A percentile compares a stretch with the other conserved stretches of the same genome.
Evolutionary conservation across 2,329 filamentous ascomycete species (phyloP).

Genomic region (Cladosporium sp.): DNA sequence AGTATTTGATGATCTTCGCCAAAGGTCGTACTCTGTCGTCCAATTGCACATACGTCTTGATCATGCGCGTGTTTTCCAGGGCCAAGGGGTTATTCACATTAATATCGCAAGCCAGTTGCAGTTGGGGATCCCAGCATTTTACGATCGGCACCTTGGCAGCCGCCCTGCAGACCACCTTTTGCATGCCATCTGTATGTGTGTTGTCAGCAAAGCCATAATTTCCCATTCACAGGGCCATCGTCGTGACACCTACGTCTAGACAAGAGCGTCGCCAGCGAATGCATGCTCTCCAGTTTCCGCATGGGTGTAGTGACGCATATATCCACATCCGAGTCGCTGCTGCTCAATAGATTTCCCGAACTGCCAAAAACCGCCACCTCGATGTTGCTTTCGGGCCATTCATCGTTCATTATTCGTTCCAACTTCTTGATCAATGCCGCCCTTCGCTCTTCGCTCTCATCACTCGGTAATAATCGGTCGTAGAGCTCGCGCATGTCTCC

Average conservation of each 20-base stretch:
- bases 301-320: slow-evolving; percentile 94
- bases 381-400: slow-evolving; percentile 90
- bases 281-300: slow-evolving; percentile 84
- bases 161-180: slow-evolving; percentile 90
- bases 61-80: slow-evolving; percentile 95
- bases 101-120: slow-evolving; percentile 89
- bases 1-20: slow-evolving; percentile 97
- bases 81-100: slow-evolving; percentile 98
- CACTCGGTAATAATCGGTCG: slow-evolving; percentile 75
- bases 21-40: slow-evolving; percentile 86
- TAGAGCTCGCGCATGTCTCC: slow-evolving; percentile 84
- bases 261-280: slow-evolving; percentile 81
- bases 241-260: slow-evolving; percentile 66
- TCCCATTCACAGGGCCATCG: neutral
- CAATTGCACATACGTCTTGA: slow-evolving; percentile 91
- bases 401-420: slow-evolving; percentile 78
- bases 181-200: slow-evolving; percentile 77
- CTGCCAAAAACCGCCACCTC: slow-evolving; percentile 95
- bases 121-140: slow-evolving; percentile 95
- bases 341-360: slow-evolving; percentile 90
- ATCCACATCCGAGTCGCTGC: slow-evolving; percentile 95
- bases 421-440: slow-evolving; percentile 78
- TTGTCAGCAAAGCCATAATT: slow-evolving; percentile 18
- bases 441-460: slow-evolving; percentile 72
- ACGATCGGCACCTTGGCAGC: slow-evolving; percentile 97